phyloP scores from a whole-genome alignment of 2,329 filamentous ascomycete species.

The Aspergillus hiratsukae region DNA sequence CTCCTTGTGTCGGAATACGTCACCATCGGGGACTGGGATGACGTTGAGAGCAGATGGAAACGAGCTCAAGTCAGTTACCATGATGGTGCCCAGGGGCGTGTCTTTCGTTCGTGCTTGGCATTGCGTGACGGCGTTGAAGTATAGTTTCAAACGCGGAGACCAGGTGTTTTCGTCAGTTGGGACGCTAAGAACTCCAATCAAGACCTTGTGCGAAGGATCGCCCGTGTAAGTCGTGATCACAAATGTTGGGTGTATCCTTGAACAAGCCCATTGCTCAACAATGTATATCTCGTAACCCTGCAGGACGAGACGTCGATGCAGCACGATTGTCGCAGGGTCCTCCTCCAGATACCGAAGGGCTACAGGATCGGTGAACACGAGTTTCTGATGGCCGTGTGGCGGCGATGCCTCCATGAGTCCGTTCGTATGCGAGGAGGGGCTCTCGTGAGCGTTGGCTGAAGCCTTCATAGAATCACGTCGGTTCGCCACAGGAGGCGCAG shows the following conservation, averaged over 20 bases:
- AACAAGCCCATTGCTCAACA: conserved; percentile 97
- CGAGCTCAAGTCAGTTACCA: conserved; percentile 89
- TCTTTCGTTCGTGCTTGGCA: conserved; percentile 81
- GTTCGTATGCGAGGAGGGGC: conserved; percentile 15
- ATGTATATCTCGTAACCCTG: conserved; percentile 88
- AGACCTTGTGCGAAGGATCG: conserved; percentile 71
- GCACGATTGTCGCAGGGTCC: conserved; percentile 68
- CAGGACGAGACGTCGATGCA: conserved; percentile 67
- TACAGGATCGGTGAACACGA: conserved; percentile 63
- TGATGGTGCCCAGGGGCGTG: conserved; percentile 75
- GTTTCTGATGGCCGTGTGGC: conserved; percentile 47
- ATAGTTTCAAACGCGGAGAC: conserved; percentile 73
- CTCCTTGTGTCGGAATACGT: conserved; percentile 72
- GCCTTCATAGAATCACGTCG: conserved; percentile 26
- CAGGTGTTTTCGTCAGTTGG: conserved; percentile 74
- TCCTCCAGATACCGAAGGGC: conserved; percentile 77
- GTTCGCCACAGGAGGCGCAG: conserved; percentile 17
- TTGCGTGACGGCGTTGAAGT: conserved; percentile 80
- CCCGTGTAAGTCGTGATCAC: conserved; percentile 92
- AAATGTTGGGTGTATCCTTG: conserved; percentile 81
- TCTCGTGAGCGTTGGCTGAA: conserved; percentile 17
- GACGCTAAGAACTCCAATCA: conserved; percentile 75
- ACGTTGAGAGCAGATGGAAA: conserved; percentile 91
- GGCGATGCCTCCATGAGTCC: conserved; percentile 11
- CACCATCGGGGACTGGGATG: conserved; percentile 83